Conservation (phyloP, 257 asterid genomes). For the Parsonsia alboflavescens region DNA sequence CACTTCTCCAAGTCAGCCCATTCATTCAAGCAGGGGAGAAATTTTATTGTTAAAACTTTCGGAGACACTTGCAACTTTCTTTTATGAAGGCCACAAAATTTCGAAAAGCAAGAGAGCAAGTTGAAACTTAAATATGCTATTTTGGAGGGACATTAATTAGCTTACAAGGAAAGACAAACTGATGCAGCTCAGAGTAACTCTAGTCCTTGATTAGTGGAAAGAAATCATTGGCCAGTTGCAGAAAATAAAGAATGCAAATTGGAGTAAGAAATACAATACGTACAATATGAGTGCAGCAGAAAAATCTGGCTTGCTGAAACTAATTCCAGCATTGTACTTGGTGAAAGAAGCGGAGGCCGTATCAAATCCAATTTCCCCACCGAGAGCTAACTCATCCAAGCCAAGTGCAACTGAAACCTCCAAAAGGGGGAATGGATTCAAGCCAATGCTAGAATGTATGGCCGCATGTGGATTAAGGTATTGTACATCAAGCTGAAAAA, state of each 20-base stretch:
- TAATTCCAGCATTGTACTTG: slow-evolving; percentile 71
- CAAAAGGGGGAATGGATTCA: slow-evolving; percentile 71
- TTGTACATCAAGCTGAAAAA: slow-evolving; percentile 71
- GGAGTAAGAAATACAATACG: slow-evolving; percentile 15
- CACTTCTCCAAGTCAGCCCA: background rate
- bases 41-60: background rate
- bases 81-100: background rate
- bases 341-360: slow-evolving; percentile 68
- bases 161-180: background rate
- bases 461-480: slow-evolving; percentile 65
- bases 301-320: slow-evolving; percentile 70
- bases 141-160: background rate
- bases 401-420: slow-evolving; percentile 77
- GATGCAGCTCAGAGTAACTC: background rate
- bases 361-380: slow-evolving; percentile 76
- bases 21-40: background rate
- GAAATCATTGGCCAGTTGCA: background rate
- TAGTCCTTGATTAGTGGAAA: background rate
- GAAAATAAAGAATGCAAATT: slow-evolving; percentile 6
- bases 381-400: slow-evolving; percentile 52
- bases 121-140: background rate
- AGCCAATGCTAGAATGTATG: slow-evolving; percentile 70
- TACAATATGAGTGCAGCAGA: slow-evolving; percentile 74
- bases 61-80: background rate
- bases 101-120: background rate